phyloP scores from a whole-genome alignment of 345 rosid species.

The Schrenkiella parvula region DNA sequence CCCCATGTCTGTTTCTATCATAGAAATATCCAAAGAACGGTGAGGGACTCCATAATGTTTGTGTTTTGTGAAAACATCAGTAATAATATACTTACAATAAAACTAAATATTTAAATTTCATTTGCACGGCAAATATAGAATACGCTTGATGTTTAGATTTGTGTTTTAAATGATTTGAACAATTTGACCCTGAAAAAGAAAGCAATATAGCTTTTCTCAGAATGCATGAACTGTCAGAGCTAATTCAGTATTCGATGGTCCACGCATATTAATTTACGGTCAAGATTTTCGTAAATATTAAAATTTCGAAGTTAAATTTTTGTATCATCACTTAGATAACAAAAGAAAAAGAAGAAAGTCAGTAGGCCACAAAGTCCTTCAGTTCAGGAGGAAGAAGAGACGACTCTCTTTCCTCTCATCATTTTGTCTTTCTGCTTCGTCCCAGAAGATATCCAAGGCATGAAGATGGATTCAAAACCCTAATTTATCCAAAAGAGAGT shows the following conservation, averaged over 20 bases:
- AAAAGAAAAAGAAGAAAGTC: constrained; percentile 5
- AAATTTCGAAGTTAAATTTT: background rate
- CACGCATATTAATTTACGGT: constrained; percentile 1
- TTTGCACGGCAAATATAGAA: background rate
- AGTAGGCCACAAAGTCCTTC: constrained; percentile 27
- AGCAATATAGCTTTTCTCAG: background rate
- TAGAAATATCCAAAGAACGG: background rate
- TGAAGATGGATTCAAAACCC: constrained; percentile 9
- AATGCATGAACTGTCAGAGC: background rate
- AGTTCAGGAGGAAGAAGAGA: constrained; percentile 24
- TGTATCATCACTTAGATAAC: background rate
- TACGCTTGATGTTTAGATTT: background rate
- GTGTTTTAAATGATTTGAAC: background rate
- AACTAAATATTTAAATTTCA: background rate
- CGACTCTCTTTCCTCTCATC: constrained; percentile 3
- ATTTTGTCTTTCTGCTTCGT: background rate
- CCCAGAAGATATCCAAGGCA: background rate
- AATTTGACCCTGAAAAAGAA: constrained; percentile 6
- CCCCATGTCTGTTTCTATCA: background rate
- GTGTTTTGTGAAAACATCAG: background rate
- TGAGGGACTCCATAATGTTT: background rate
- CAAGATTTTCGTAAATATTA: background rate
- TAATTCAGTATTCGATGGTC: constrained; percentile 3
- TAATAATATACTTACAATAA: background rate
- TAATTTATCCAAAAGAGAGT: background rate